phyloP scores from a whole-genome alignment of 2,329 filamentous ascomycete genomes.

The Xylariaceae sp. region DNA sequence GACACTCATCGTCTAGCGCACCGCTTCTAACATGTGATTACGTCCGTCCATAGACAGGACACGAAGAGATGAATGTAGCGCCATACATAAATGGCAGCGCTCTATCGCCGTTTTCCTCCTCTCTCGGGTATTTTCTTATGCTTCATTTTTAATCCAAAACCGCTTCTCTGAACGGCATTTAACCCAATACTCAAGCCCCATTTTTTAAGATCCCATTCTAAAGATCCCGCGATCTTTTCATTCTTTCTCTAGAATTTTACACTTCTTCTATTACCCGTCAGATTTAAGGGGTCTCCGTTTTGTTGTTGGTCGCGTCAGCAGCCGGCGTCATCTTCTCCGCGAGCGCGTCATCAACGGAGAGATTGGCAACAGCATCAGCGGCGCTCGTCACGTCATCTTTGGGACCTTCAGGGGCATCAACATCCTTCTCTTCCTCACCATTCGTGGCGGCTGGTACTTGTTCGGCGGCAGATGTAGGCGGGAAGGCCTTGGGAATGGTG shows the following conservation, averaged over 20 bases:
- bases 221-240: neutral
- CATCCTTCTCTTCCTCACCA: constrained; percentile 13
- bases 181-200: neutral
- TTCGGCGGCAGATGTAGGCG: constrained; percentile 21
- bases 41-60: neutral
- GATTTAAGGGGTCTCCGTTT: constrained; percentile 9
- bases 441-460: neutral
- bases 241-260: constrained; percentile 3
- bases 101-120: neutral
- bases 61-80: neutral
- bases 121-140: neutral
- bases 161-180: neutral
- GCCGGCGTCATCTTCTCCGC: constrained; percentile 12
- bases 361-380: constrained; percentile 14
- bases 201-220: neutral
- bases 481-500: constrained; percentile 44
- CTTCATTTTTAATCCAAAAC: neutral
- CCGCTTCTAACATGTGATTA: neutral
- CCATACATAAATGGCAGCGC: neutral
- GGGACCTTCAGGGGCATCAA: constrained; percentile 3
- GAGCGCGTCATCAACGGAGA: constrained; percentile 10
- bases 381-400: neutral
- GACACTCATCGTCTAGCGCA: neutral
- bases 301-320: constrained; percentile 3
- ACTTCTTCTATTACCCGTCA: neutral